A percentile compares a stretch with the other conserved stretches of the same genome.
Conservation (phyloP, 1,284 basidiomycete genomes). For the Calocybe gambosa region DNA sequence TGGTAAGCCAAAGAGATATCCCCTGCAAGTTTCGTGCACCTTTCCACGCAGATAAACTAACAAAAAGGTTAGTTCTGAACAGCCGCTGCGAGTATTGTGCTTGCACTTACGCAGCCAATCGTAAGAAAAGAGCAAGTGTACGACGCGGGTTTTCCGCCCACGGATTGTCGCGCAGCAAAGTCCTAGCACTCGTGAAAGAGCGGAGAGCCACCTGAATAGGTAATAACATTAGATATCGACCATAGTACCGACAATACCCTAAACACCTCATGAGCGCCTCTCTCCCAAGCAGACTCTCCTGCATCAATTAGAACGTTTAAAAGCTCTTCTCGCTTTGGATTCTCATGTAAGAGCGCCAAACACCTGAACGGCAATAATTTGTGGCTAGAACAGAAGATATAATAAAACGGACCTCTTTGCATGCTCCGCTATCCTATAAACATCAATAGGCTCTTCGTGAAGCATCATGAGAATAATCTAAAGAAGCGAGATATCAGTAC, state of each 20-base stretch:
- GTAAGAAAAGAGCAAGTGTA: conserved; percentile 46
- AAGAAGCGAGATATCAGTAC: conserved; percentile 1
- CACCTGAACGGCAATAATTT: conserved; percentile 35
- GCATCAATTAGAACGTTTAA: conserved; percentile 57
- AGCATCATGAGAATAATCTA: conserved; percentile 70
- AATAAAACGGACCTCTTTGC: conserved; percentile 43
- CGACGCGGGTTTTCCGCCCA: conserved; percentile 45
- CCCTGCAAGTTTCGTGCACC: conserved; percentile 26
- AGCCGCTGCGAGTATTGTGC: conserved; percentile 1
- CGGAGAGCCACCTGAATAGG: conserved; percentile 47
- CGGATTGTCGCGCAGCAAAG: conserved; percentile 44
- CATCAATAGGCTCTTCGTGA: conserved; percentile 51
- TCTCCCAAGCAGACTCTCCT: conserved; percentile 60
- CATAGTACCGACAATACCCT: not conserved
- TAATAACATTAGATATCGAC: not conserved
- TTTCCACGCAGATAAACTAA: conserved; percentile 58
- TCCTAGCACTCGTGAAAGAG: conserved; percentile 51
- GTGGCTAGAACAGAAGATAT: not conserved
- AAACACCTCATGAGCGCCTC: conserved; percentile 60
- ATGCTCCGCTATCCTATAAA: conserved; percentile 63
- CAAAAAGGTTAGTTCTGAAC: conserved; percentile 4
- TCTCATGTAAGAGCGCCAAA: conserved; percentile 50
- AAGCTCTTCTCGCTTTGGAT: conserved; percentile 54
- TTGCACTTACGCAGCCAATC: conserved; percentile 52
- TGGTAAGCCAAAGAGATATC: not conserved